phyloP scores from a whole-genome alignment of 1,284 basidiomycete species.

The Cutaneotrichosporon cavernicola region DNA sequence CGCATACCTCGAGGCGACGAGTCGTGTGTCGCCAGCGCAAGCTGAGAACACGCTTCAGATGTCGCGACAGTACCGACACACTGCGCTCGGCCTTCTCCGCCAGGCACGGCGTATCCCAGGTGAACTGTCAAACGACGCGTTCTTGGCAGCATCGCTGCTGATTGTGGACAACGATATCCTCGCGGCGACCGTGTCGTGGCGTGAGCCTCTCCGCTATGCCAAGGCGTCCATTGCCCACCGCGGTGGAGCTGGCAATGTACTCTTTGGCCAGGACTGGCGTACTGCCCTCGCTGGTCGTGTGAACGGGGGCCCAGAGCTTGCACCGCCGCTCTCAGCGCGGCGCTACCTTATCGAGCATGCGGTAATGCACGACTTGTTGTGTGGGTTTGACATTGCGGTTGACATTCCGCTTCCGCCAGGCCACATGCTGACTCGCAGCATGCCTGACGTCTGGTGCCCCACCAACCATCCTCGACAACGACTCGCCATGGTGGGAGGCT shows the following conservation, averaged over 20 bases:
- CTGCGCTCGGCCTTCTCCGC: constrained; percentile 32
- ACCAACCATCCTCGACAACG: constrained; percentile 27
- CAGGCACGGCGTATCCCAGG: constrained; percentile 27
- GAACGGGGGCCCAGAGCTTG: constrained; percentile 3
- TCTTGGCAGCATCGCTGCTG: constrained; percentile 34
- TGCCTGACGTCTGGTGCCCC: constrained; percentile 30
- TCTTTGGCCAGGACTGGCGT: constrained; percentile 30
- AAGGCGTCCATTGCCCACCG: constrained; percentile 31
- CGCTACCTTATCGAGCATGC: constrained; percentile 38
- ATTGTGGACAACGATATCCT: constrained; percentile 38
- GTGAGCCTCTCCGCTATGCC: constrained; percentile 36
- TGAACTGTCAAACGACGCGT: constrained; percentile 38
- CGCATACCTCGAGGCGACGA: constrained; percentile 24
- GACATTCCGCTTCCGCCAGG: background rate
- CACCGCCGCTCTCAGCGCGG: constrained; percentile 13
- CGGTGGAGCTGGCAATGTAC: constrained; percentile 35
- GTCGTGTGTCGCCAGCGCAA: background rate
- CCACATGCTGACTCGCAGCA: constrained; percentile 14
- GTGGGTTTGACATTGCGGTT: constrained; percentile 27
- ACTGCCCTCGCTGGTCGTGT: constrained; percentile 13
- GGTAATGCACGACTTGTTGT: constrained; percentile 35
- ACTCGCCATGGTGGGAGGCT: constrained; percentile 37
- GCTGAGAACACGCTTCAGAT: constrained; percentile 28
- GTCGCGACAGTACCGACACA: constrained; percentile 30
- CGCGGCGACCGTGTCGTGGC: constrained; percentile 35